A percentile compares a stretch with the other conserved stretches of the same genome.
These are phyloP conservation scores for Colletotrichum sp. DNA, from an alignment of 2,329 filamentous ascomycete genomes.

Conservation along the genomic window DNA sequence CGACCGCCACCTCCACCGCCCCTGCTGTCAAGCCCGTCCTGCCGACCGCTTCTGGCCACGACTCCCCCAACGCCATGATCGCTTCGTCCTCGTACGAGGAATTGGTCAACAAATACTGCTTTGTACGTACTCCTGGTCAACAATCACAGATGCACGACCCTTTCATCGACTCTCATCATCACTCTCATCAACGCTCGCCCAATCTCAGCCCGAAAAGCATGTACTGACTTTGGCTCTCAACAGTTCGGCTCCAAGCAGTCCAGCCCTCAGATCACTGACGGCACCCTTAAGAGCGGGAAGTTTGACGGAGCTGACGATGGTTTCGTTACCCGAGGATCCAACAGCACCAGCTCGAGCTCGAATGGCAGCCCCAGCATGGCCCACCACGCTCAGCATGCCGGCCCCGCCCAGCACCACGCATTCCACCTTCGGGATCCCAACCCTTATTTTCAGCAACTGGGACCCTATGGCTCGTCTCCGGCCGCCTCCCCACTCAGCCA, in stretches of 20 bases:
- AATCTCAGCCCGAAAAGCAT: slow-evolving; percentile 25
- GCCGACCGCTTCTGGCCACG: slow-evolving; percentile 42
- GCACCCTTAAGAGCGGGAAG: slow-evolving; percentile 45
- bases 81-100: slow-evolving; percentile 94
- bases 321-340: slow-evolving; percentile 32
- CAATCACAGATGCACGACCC: slow-evolving; percentile 28
- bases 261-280: slow-evolving; percentile 55
- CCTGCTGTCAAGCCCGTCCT: slow-evolving; percentile 10
- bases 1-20: background rate
- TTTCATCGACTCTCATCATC: slow-evolving; percentile 20
- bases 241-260: slow-evolving; percentile 69
- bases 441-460: slow-evolving; percentile 24
- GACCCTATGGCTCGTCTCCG: slow-evolving; percentile 35
- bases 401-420: slow-evolving; percentile 48
- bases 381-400: slow-evolving; percentile 36
- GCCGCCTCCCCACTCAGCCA: slow-evolving; percentile 36
- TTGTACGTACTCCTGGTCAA: slow-evolving; percentile 78
- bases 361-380: slow-evolving; percentile 41
- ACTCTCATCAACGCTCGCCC: background rate
- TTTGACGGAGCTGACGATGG: slow-evolving; percentile 48
- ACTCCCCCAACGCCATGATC: slow-evolving; percentile 62
- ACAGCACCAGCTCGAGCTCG: slow-evolving; percentile 39
- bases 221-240: slow-evolving; percentile 42
- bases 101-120: slow-evolving; percentile 98
- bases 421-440: slow-evolving; percentile 27